Percentiles rank a stretch among this genome's conserved stretches.
Evolutionary conservation across 257 asterid genomes (phyloP).

Genomic region (Thymus quinquecostatus): DNA sequence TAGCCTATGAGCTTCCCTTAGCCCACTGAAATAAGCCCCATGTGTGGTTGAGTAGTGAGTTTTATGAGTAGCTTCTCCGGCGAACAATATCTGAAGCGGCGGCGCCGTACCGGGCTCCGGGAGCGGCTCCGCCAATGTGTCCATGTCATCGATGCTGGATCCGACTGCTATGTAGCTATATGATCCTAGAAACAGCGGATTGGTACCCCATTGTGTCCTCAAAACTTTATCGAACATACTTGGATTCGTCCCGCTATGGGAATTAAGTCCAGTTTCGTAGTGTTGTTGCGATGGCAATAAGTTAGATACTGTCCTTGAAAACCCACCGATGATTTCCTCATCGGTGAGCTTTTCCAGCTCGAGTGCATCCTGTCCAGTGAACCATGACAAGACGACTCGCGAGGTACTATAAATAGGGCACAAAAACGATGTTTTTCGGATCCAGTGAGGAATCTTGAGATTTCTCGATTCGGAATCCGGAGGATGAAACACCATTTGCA

Average conservation of each 20-base stretch:
- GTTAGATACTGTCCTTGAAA: slow-evolving; percentile 58
- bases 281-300: slow-evolving; percentile 35
- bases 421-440: slow-evolving; percentile 62
- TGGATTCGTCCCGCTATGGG: slow-evolving; percentile 36
- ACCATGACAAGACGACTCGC: slow-evolving; percentile 62
- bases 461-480: slow-evolving; percentile 33
- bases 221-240: slow-evolving; percentile 47
- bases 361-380: slow-evolving; percentile 83
- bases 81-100: slow-evolving; percentile 72
- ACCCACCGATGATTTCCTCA: slow-evolving; percentile 61
- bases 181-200: slow-evolving; percentile 86
- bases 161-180: slow-evolving; percentile 86
- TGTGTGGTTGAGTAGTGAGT: slow-evolving; percentile 93
- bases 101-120: slow-evolving; percentile 42
- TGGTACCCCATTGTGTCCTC: slow-evolving; percentile 83
- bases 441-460: slow-evolving; percentile 72
- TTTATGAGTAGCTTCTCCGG: slow-evolving; percentile 91
- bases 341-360: slow-evolving; percentile 63
- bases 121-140: slow-evolving; percentile 78
- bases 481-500: slow-evolving; percentile 76
- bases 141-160: slow-evolving; percentile 78
- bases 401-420: slow-evolving; percentile 64
- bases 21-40: slow-evolving; percentile 89
- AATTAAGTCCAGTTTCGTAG: neutral
- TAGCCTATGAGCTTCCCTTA: slow-evolving; percentile 91